Conservation (phyloP, 768 basidiomycete genomes). For the Boletus speciosus region DNA sequence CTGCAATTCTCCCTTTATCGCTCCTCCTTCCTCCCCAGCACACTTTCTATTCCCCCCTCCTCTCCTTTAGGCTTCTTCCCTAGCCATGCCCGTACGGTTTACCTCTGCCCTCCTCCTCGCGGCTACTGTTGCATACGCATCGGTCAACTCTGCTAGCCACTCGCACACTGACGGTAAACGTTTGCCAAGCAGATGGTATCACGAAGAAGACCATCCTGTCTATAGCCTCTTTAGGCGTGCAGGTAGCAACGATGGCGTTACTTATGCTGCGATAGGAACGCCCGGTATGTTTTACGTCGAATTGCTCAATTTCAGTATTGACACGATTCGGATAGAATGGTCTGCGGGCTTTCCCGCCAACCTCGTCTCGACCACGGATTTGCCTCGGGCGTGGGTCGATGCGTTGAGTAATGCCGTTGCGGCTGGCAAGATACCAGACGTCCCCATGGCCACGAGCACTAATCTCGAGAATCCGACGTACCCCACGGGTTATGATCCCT, state of each 20-base stretch:
- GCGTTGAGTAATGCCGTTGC: constrained; percentile 65
- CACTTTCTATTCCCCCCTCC: constrained; percentile 29
- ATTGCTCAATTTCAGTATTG: background rate
- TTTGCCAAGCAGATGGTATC: constrained; percentile 53
- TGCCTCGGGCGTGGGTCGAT: constrained; percentile 70
- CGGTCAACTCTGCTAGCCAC: constrained; percentile 17
- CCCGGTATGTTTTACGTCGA: constrained; percentile 39
- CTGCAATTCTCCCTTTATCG: constrained; percentile 2
- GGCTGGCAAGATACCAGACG: constrained; percentile 69
- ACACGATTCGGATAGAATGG: constrained; percentile 48
- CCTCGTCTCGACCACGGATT: constrained; percentile 44
- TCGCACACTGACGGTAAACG: constrained; percentile 16
- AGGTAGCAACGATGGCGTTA: constrained; percentile 39
- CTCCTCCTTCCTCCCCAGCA: constrained; percentile 7
- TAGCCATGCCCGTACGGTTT: constrained; percentile 25
- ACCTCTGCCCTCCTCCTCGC: constrained; percentile 26
- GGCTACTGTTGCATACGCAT: constrained; percentile 19
- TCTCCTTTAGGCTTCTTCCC: constrained; percentile 37
- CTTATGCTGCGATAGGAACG: constrained; percentile 57
- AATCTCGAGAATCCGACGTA: constrained; percentile 36
- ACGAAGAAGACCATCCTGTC: constrained; percentile 54
- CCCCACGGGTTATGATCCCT: constrained; percentile 37
- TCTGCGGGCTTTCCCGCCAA: constrained; percentile 51
- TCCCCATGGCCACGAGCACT: constrained; percentile 47
- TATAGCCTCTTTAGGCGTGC: constrained; percentile 61